Base-by-base conservation (phyloP, 2,329 filamentous ascomycete species). In the Dryadomyces quercivorus region DNA sequence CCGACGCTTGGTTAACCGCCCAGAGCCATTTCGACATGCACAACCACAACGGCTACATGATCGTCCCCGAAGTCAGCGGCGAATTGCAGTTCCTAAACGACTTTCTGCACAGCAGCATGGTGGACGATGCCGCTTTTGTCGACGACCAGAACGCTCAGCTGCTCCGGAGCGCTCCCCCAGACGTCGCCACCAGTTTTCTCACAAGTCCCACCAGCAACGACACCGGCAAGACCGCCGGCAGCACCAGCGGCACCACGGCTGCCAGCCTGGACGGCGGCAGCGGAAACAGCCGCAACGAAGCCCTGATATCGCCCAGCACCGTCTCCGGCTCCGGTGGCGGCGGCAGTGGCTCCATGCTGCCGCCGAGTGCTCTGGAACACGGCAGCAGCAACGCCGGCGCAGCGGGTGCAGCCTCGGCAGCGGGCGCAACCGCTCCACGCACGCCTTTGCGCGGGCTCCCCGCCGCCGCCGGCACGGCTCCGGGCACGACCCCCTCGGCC, bases 21-120 rank as follows among this genome's bases (percentile, higher is more conserved):
- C 86, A 89, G 65, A 93, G 85, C 67, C 86, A 88, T 65, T 93
- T 88, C 74, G 90, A 96, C 70, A 93, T 96, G 84, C 89, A 93
- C 72, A 88, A 84, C 66, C 89, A 96, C 71, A 86, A 88, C 56
- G 93, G 88, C 65, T 97, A 93, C 74, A 91, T 95, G 85, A 94
- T 96, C 72, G 73, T 76, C 51, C 88, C 90, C 59, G 93, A 98
- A 70, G 88, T 96, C 62, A 91, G 87, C 58, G 93, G 93, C 71
- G 93, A 98, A 74, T 96, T 95, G 69, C 95, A 96, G 66, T 75
- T 97, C 52, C 81, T 98, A 65, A 95, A 94, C 74, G 92, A 98
- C 69, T 97, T 97, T 66, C 78, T 98, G 58, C 93, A 91, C 69
- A 94, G 84, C 61, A 95, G 88, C 66, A 74, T 96, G 54, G 78